Evolutionary conservation across 2,329 filamentous ascomycete species (phyloP), one percentile per base, ranked within the genome.

Genomic region (Fusarium stilboides): DNA sequence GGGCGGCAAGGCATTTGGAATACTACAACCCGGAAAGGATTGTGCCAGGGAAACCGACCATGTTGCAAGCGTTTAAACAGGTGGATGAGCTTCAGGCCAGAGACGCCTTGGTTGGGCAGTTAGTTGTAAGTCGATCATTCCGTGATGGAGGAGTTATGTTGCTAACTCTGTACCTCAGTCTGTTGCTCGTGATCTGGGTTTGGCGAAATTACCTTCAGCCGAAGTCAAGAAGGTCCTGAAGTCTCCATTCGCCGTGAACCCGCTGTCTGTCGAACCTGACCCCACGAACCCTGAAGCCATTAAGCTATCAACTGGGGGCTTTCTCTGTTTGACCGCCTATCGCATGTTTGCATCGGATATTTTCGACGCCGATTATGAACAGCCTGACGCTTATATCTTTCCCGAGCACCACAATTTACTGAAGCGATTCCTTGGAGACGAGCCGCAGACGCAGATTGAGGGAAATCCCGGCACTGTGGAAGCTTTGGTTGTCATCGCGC

Each of bases 81-180:
- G 86, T 92, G 15, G 84, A 89, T 40, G 80, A 85, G 40, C 79
- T 93, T 33, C 85, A 88, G 61, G 86, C 86, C 17, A 84, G 88
- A 60, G 88, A 92, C 65, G 86, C 87, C 8, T 86, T 92, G 46
- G 85, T 93, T n/a, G 92, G 92, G 1, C 90, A 94, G 74, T 80
- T 94, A 24, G 89, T 90, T 66, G 89, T 91, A 80, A 77, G 87
- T 83, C 40, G 9, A 9, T 10, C 24, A 19, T 19, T 33, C 22
- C 14, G 28, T 19, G 17, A 15, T 13, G 13, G 31, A 34, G 14
- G 12, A 22, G 5, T 58, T 12, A 4, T 26, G 13, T 47, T 49
- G 12, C 68, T 76, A 58, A 76, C 33, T 26, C 71, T 9, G 14
- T 33, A 51, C 8, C n/a, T 19, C 57, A 90, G 82, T 88, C 90